These are phyloP conservation scores for Phytopythium vexans DNA, from an alignment of 352 stramenopile genomes.

Conservation along the genomic window DNA sequence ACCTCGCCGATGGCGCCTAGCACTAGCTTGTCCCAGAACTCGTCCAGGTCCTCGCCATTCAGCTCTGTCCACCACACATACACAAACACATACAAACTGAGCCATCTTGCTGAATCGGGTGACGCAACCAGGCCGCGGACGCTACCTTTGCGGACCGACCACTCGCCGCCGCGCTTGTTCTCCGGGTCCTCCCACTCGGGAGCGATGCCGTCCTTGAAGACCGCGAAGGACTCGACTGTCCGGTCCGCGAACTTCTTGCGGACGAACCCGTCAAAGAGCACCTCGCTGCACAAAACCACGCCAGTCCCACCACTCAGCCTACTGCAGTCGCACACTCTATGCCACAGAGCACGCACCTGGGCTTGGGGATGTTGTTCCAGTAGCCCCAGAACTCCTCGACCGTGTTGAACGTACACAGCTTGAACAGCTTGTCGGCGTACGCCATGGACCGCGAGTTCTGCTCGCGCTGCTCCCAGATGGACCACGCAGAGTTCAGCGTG, in stretches of 20 bases:
- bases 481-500: conserved; percentile 79
- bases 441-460: conserved; percentile 65
- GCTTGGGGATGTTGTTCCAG: conserved; percentile 90
- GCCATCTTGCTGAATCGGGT: too few relatives aligned
- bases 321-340: not conserved
- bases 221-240: conserved; percentile 91
- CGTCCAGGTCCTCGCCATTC: conserved; percentile 68
- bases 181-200: conserved; percentile 89
- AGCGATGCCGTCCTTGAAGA: conserved; percentile 90
- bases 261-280: conserved; percentile 79
- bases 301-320: not conserved
- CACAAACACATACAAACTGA: not conserved
- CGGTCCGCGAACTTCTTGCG: conserved; percentile 91
- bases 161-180: conserved; percentile 88
- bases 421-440: conserved; percentile 86
- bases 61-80: conserved; percentile 41
- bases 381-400: conserved; percentile 91
- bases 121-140: not conserved
- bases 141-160: conserved; percentile 77
- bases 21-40: conserved; percentile 89
- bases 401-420: conserved; percentile 83
- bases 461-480: conserved; percentile 85
- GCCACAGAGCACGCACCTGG: conserved; percentile 36
- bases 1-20: conserved; percentile 88
- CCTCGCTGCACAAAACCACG: conserved; percentile 36